Conservation (phyloP, 179 eudicot species). For the Beta corolliflora region DNA sequence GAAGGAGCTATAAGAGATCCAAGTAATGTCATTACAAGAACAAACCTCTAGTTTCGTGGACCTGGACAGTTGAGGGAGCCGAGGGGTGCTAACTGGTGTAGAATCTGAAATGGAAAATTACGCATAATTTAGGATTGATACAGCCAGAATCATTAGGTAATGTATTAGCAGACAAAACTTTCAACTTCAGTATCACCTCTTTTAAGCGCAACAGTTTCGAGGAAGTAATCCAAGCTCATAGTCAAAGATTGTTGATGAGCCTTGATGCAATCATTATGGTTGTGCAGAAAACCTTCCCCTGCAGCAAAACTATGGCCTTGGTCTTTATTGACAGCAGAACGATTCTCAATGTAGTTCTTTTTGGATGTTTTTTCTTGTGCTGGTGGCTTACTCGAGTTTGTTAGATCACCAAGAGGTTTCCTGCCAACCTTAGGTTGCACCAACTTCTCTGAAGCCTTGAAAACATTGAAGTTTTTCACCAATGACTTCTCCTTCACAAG, state of each 20-base stretch:
- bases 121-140: background rate
- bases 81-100: background rate
- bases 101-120: conserved; percentile 7
- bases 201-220: conserved; percentile 49
- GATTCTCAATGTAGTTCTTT: conserved; percentile 31
- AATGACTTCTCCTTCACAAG: conserved; percentile 24
- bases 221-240: conserved; percentile 49
- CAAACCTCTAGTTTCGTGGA: background rate
- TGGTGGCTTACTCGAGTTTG: conserved; percentile 53
- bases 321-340: conserved; percentile 39
- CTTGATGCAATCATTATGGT: conserved; percentile 61
- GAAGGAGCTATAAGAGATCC: background rate
- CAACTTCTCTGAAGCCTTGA: conserved; percentile 38
- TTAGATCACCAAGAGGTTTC: conserved; percentile 66
- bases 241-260: conserved; percentile 37
- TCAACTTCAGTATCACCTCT: conserved; percentile 34
- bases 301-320: conserved; percentile 20
- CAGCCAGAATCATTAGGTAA: background rate
- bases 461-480: conserved; percentile 11
- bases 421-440: conserved; percentile 38
- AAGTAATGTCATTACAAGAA: background rate
- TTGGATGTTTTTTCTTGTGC: conserved; percentile 29
- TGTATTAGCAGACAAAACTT: background rate
- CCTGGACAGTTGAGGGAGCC: conserved; percentile 6
- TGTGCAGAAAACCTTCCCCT: conserved; percentile 59